phyloP scores from a whole-genome alignment of 148 eudicot species.

The Cornus florida region DNA sequence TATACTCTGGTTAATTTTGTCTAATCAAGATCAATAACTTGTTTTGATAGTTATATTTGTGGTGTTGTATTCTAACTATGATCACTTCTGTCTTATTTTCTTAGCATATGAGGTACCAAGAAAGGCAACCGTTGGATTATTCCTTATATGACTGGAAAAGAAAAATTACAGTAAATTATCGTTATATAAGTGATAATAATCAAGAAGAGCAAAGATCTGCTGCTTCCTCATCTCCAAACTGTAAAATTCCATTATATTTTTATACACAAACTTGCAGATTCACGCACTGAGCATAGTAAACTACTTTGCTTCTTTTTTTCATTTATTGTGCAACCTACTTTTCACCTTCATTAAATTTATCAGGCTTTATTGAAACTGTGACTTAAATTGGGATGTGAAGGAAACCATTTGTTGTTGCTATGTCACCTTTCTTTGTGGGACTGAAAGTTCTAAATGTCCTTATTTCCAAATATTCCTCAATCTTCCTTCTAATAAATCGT shows the following conservation, averaged over 20 bases:
- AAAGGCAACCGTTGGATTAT: background rate
- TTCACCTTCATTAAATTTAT: background rate
- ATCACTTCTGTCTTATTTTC: background rate
- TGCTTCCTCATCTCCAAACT: background rate
- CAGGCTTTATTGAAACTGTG: background rate
- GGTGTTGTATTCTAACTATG: conserved; percentile 8
- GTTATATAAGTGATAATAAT: too few relatives aligned
- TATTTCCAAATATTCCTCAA: background rate
- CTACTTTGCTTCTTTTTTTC: too few relatives aligned
- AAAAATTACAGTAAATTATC: background rate
- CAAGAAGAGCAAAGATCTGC: background rate
- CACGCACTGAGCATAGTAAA: background rate
- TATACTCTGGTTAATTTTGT: background rate
- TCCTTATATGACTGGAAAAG: background rate
- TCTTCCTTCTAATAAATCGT: background rate
- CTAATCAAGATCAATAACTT: background rate
- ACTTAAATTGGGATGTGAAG: background rate
- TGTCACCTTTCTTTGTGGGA: background rate
- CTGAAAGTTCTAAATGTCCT: too few relatives aligned
- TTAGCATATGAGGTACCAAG: background rate
- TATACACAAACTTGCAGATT: too few relatives aligned
- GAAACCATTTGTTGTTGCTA: background rate
- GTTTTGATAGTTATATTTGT: background rate
- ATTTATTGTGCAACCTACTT: too few relatives aligned
- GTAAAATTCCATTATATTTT: background rate